Percentiles rank a stretch among this genome's conserved stretches.
phyloP scores from a whole-genome alignment of 2,329 filamentous ascomycete species.

The Colletotrichum sp. region DNA sequence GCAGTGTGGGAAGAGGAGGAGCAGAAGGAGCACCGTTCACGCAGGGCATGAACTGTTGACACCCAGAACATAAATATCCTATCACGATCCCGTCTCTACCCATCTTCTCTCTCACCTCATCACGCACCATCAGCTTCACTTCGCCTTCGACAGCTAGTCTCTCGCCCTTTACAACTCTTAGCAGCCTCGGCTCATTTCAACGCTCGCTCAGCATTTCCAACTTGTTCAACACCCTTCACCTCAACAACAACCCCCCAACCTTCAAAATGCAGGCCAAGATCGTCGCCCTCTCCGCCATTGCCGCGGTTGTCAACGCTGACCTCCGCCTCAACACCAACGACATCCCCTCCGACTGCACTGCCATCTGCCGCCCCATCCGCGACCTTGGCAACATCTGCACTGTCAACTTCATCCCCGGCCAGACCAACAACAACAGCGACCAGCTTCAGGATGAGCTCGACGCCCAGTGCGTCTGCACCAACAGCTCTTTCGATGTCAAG shows the following conservation, averaged over 20 bases:
- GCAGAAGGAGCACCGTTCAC: not conserved
- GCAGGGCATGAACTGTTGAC: not conserved
- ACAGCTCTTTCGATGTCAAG: constrained; percentile 20
- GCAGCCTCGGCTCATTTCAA: constrained; percentile 11
- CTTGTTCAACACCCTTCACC: not conserved
- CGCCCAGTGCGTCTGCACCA: constrained; percentile 21
- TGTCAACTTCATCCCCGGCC: constrained; percentile 28
- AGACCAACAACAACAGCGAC: constrained; percentile 22
- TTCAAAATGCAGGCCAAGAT: constrained; percentile 31
- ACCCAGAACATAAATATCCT: constrained; percentile 19
- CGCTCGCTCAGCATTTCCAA: constrained; percentile 7
- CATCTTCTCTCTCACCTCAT: not conserved
- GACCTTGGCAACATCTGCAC: constrained; percentile 40
- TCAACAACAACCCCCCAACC: not conserved
- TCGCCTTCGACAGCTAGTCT: constrained; percentile 22
- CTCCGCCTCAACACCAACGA: constrained; percentile 37
- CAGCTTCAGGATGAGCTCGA: constrained; percentile 15
- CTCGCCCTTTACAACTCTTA: constrained; percentile 7
- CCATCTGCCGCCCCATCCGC: constrained; percentile 41
- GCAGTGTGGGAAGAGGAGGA: not conserved
- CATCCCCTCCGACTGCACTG: constrained; percentile 36
- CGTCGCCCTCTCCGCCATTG: constrained; percentile 30
- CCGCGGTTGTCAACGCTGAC: constrained; percentile 35
- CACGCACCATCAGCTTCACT: constrained; percentile 14
- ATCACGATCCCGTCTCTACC: constrained; percentile 14